Conservation (phyloP, 2,329 filamentous ascomycete genomes). For the Neospermospora avenae region DNA sequence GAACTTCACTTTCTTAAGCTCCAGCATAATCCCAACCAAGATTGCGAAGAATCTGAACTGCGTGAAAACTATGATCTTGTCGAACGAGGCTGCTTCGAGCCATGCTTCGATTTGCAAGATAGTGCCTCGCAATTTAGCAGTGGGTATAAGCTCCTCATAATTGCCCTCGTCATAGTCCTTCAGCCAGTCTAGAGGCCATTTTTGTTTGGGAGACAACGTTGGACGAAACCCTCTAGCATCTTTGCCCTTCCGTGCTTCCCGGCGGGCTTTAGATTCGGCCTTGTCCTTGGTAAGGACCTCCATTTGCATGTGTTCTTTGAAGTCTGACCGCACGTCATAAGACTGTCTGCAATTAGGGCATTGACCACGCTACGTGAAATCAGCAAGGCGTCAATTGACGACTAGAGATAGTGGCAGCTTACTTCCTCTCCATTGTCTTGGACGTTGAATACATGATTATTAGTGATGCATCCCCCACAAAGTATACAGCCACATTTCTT, state of each 20-base stretch:
- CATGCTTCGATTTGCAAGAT: slow-evolving; percentile 35
- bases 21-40: slow-evolving; percentile 47
- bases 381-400: no score
- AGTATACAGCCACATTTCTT: no score
- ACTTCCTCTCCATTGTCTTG: no score
- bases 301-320: not conserved
- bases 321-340: not conserved
- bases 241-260: not conserved
- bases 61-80: slow-evolving; percentile 58
- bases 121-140: slow-evolving; percentile 37
- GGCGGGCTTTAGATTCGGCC: no score
- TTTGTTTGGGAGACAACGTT: not conserved
- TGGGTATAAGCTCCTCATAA: slow-evolving; percentile 28
- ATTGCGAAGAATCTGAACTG: slow-evolving; percentile 51
- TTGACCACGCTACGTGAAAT: not conserved
- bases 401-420: no score
- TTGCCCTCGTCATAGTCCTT: not conserved
- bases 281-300: not conserved
- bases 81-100: slow-evolving; percentile 39
- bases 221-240: not conserved
- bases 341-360: not conserved
- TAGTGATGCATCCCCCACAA: no score
- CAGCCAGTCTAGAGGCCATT: not conserved
- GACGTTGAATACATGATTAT: no score
- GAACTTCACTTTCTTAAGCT: slow-evolving; percentile 41